These are phyloP conservation scores for Phycomyces nitens DNA, from an alignment of 192 early-diverging fungal genomes.

Conservation along the genomic window DNA sequence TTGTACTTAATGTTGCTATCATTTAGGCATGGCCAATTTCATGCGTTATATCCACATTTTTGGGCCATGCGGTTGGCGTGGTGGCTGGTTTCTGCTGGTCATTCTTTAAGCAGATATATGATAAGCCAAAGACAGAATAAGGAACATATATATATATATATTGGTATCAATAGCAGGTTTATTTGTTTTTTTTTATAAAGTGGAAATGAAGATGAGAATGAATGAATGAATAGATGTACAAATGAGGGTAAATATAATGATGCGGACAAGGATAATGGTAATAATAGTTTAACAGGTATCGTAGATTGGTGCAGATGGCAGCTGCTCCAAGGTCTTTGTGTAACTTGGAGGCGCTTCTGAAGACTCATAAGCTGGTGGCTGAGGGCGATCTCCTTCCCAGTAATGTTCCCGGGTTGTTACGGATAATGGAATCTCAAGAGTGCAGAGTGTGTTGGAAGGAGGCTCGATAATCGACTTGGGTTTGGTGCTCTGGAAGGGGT, in stretches of 20 bases:
- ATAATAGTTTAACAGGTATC: too few species aligned
- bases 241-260: background rate
- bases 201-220: background rate
- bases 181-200: constrained; percentile 7
- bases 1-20: background rate
- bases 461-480: background rate
- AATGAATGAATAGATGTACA: background rate
- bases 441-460: background rate
- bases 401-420: constrained; percentile 29
- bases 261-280: too few species aligned
- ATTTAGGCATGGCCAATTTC: constrained; percentile 46
- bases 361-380: constrained; percentile 25
- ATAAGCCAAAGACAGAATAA: constrained; percentile 28
- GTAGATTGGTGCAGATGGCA: constrained; percentile 19
- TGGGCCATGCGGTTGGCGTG: constrained; percentile 43
- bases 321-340: constrained; percentile 1
- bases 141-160: constrained; percentile 1
- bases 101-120: constrained; percentile 16
- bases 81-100: constrained; percentile 23
- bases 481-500: too few species aligned
- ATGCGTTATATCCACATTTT: constrained; percentile 41
- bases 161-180: background rate
- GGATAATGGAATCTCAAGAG: constrained; percentile 26
- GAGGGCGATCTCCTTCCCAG: constrained; percentile 16
- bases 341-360: constrained; percentile 24